phyloP scores from a whole-genome alignment of 441 rosid species.

The Rhodomyrtus psidioides region DNA sequence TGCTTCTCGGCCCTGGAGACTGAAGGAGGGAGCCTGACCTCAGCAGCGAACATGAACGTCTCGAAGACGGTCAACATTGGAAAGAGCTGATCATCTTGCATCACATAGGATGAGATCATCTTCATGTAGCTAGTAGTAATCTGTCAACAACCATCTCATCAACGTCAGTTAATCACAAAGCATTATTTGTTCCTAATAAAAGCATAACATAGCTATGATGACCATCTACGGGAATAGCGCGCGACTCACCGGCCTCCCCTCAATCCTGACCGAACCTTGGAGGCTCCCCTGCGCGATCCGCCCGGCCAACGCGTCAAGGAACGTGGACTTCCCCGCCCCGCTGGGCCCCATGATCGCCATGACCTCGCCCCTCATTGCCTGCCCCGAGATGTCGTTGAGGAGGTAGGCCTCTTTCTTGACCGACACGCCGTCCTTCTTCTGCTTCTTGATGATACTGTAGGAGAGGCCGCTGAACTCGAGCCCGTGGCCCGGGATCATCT shows the following conservation, averaged over 20 bases:
- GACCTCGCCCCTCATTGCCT: conserved; percentile 59
- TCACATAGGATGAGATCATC: conserved; percentile 73
- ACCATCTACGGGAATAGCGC: neutral
- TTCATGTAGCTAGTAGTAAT: conserved; percentile 59
- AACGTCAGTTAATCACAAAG: neutral
- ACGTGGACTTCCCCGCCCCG: conserved; percentile 86
- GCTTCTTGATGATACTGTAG: conserved; percentile 51
- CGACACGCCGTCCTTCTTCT: conserved; percentile 46
- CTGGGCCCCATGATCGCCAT: conserved; percentile 85
- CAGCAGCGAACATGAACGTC: conserved; percentile 80
- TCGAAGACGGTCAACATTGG: conserved; percentile 69
- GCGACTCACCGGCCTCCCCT: conserved; percentile 38
- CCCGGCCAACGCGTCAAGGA: conserved; percentile 81
- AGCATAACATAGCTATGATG: neutral
- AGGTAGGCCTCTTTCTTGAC: conserved; percentile 51
- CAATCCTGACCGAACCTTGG: conserved; percentile 63
- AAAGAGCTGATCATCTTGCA: conserved; percentile 90
- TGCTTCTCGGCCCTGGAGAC: conserved; percentile 57
- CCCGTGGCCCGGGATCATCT: conserved; percentile 38
- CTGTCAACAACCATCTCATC: conserved; percentile 13
- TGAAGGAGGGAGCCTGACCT: conserved; percentile 71
- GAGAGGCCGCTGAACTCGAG: conserved; percentile 47
- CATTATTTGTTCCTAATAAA: neutral
- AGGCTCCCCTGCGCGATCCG: conserved; percentile 63
- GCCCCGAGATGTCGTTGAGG: conserved; percentile 70